A percentile compares a stretch with the other conserved stretches of the same genome.
Evolutionary conservation across 2,329 filamentous ascomycete genomes (phyloP).

Genomic region (Cercospora beticola): DNA sequence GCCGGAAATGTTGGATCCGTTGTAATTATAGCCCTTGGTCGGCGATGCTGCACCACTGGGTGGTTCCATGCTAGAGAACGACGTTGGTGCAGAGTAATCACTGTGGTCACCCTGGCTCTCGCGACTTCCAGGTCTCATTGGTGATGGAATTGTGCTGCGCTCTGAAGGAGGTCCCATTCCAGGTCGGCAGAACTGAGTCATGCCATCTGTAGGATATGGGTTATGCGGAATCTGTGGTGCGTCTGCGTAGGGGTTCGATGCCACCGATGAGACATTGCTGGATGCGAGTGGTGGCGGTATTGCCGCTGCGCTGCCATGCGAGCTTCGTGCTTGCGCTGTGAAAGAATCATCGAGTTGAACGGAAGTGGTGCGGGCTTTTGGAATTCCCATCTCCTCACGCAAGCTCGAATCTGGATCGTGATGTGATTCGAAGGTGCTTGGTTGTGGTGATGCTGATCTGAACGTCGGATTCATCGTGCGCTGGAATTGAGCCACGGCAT

Average conservation of each 20-base stretch:
- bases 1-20: conserved; percentile 36
- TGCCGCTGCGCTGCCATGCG: conserved; percentile 31
- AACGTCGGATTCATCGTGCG: conserved; percentile 94
- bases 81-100: conserved; percentile 86
- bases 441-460: conserved; percentile 91
- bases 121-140: conserved; percentile 74
- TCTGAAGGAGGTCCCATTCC: conserved; percentile 66
- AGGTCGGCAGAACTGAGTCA: conserved; percentile 88
- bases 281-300: conserved; percentile 26
- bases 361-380: conserved; percentile 40
- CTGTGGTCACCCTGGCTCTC: conserved; percentile 69
- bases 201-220: conserved; percentile 89
- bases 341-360: conserved; percentile 36
- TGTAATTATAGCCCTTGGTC: conserved; percentile 57
- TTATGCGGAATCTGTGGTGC: conserved; percentile 79
- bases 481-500: conserved; percentile 94
- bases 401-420: conserved; percentile 78
- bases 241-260: conserved; percentile 46
- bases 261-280: conserved; percentile 27
- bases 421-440: conserved; percentile 88
- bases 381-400: conserved; percentile 64
- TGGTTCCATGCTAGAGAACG: conserved; percentile 81
- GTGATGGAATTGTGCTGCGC: conserved; percentile 65
- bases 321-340: conserved; percentile 30
- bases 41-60: conserved; percentile 73